Evolutionary conservation across 129 eudicot species (phyloP).

Genomic region (Ambrosia artemisiifolia): DNA sequence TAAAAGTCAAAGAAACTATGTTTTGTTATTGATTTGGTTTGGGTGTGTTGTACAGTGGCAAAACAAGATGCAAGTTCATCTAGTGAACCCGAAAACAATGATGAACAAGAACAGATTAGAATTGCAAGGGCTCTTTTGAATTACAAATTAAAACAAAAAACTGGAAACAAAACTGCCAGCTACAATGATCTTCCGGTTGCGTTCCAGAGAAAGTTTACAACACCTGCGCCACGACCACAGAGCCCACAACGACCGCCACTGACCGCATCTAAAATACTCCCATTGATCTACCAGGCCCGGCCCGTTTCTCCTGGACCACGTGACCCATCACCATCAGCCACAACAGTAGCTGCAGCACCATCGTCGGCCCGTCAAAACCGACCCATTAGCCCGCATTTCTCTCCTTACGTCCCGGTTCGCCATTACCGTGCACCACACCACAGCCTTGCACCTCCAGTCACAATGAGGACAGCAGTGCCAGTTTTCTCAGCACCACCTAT

Average conservation of each 20-base stretch:
- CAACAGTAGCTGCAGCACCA: constrained; percentile 1
- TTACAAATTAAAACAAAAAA: constrained; percentile 48
- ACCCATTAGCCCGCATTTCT: constrained; percentile 29
- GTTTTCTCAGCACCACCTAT: constrained; percentile 75
- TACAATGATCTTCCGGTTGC: constrained; percentile 35
- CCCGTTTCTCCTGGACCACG: constrained; percentile 28
- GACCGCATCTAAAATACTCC: constrained; percentile 75
- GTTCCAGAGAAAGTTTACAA: constrained; percentile 44
- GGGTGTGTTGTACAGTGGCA: constrained; percentile 54
- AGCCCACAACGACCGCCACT: constrained; percentile 57
- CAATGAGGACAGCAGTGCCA: constrained; percentile 67
- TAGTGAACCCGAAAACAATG: constrained; percentile 63
- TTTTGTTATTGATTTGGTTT: constrained; percentile 2
- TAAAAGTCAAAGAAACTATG: neutral
- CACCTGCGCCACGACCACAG: constrained; percentile 50
- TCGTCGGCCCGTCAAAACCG: constrained; percentile 17
- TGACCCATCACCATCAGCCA: constrained; percentile 30
- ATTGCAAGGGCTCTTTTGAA: constrained; percentile 77
- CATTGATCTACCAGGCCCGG: constrained; percentile 52
- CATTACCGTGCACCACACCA: constrained; percentile 47
- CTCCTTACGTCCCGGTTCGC: constrained; percentile 54
- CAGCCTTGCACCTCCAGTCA: constrained; percentile 72
- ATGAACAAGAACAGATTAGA: constrained; percentile 83
- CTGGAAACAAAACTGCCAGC: constrained; percentile 22
- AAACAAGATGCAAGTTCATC: constrained; percentile 62